Base-by-base conservation (phyloP, 202 grass and related monocot genomes). In the Elaeis oleifera region DNA sequence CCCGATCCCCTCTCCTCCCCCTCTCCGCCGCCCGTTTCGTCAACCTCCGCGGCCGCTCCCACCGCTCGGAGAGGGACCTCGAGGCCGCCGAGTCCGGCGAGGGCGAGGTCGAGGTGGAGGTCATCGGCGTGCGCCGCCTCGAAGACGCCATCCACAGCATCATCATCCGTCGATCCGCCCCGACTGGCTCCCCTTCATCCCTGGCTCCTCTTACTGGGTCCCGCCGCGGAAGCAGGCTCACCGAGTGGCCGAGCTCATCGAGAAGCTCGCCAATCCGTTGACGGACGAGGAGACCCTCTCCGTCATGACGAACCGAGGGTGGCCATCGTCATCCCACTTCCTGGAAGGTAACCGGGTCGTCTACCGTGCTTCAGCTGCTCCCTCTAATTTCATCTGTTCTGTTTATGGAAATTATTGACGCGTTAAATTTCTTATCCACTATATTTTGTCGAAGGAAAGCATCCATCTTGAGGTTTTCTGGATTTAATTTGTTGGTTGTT, bases 291-390 rank as follows among this genome's bases (percentile, higher is more conserved):
- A 68, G n/a, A 22, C 24, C 0, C 53, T 55, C 51, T 55, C 65
- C 51, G 15, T 67, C 48, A 54, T n/a, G 8, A 55, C 64, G 8
- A 55, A 32, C 26, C 51, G 51, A 1, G 51, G 65, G 3, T 68
- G 65, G 65, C 65, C 65, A 15, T 68, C 65, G 8, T 53, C 65
- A 16, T 18, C 51, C 19, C 54, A 68, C 65, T 68, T 68, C 27
- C 5, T 68, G 25, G 65, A 68, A 68, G 65, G 65, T 68, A 53
- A 54, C 36, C 9, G 1, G 36, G 9, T 44, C 36, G n/a, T 31
- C 3, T 32, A 32, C 23, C 11, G 23, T 18, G 8, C 9, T 49
- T n/a, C 14, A 13, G 36, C 60, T 14, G 7, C 18, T 20, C 13
- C 29, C 17, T 63, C 36, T 44, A 8, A 44, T 44, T 11, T 44